phyloP scores from a whole-genome alignment of 1,284 basidiomycete genomes.

The Moesziomyces globuligerus region DNA sequence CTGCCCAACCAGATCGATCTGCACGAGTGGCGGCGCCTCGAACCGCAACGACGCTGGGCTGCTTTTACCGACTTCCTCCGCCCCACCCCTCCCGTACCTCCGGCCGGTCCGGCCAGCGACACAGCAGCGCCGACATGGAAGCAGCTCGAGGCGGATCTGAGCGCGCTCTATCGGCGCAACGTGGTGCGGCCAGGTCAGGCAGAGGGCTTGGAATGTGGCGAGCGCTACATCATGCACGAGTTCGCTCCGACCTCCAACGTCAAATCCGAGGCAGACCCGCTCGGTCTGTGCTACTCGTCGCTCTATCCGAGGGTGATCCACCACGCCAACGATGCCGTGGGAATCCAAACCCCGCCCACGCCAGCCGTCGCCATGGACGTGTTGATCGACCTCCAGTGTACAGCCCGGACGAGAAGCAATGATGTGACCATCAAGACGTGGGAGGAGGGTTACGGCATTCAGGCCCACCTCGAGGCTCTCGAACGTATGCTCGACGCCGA shows the following conservation, averaged over 20 bases:
- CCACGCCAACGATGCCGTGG: conserved; percentile 36
- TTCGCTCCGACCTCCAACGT: conserved; percentile 9
- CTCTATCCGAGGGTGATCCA: conserved; percentile 30
- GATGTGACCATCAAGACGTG: conserved; percentile 11
- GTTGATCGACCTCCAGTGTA: conserved; percentile 3
- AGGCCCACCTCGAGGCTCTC: conserved; percentile 32
- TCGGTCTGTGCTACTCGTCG: conserved; percentile 19
- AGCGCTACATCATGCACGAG: conserved; percentile 19
- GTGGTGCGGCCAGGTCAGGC: conserved; percentile 3
- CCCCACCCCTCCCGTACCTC: no score
- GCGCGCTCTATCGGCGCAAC: conserved; percentile 21
- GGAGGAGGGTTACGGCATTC: conserved; percentile 27
- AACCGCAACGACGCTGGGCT: conserved; percentile 23
- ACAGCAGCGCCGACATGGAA: background rate
- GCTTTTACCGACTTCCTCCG: conserved; percentile 30
- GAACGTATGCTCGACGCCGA: conserved; percentile 28
- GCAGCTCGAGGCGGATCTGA: conserved; percentile 17
- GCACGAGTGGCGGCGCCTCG: conserved; percentile 36
- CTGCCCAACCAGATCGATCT: conserved; percentile 39
- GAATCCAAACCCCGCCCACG: conserved; percentile 17
- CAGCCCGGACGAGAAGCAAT: conserved; percentile 1
- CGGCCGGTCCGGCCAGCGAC: no score
- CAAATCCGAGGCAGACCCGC: conserved; percentile 11
- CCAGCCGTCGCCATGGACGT: conserved; percentile 14
- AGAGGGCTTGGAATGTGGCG: conserved; percentile 2